A percentile compares a stretch with the other conserved stretches of the same genome.
Conservation (phyloP, 345 rosid genomes). For the Ricinus communis region DNA sequence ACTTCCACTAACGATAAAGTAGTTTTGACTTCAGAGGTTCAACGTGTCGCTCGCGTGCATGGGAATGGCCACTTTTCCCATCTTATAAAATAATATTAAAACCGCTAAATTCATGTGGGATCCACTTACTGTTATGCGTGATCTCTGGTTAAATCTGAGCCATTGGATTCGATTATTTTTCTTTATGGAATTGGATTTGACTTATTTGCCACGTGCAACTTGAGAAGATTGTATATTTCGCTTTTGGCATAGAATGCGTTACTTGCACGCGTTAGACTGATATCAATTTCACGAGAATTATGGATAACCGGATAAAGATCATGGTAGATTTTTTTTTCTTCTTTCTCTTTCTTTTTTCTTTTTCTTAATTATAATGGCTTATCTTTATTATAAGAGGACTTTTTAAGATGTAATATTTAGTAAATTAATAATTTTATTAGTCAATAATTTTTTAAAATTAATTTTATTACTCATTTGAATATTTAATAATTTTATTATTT, state of each 20-base stretch:
- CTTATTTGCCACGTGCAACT: not conserved
- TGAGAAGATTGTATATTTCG: not conserved
- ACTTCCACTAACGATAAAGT: conserved; percentile 31
- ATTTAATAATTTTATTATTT: no score
- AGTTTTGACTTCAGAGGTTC: conserved; percentile 19
- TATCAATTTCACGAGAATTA: no score
- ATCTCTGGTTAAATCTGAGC: not conserved
- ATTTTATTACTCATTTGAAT: no score
- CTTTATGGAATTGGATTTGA: no score
- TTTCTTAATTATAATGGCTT: no score
- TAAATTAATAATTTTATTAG: no score
- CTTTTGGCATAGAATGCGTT: not conserved
- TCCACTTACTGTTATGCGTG: not conserved
- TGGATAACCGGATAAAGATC: no score
- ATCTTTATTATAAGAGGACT: no score
- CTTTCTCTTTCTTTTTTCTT: no score
- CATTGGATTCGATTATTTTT: conserved; percentile 18
- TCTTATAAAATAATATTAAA: not conserved
- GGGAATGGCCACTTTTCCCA: not conserved
- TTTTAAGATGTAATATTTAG: no score
- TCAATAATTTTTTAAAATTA: no score
- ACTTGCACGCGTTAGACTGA: not conserved
- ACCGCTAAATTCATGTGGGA: conserved; percentile 10
- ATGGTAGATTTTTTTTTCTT: no score
- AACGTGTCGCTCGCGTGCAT: conserved; percentile 26